Conservation (phyloP, 1,139 yeast genomes). For the Nakaseomyces bracarensis region DNA sequence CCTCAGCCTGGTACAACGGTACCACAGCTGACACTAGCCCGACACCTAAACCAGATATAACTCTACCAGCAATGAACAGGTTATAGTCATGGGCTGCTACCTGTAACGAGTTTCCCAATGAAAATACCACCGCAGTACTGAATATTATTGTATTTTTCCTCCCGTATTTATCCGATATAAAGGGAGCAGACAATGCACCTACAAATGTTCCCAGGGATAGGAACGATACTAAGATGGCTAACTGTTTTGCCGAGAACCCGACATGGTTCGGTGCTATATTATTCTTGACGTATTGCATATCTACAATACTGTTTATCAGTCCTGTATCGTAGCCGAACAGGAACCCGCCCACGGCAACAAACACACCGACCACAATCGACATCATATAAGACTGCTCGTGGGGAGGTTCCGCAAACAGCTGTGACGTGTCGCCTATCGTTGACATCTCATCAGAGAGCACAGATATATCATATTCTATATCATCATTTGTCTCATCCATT, state of each 20-base stretch:
- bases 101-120: conserved; percentile 60
- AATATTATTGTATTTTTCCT: conserved; percentile 28
- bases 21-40: conserved; percentile 48
- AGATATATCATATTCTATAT: conserved; percentile 10
- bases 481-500: conserved; percentile 6
- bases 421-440: conserved; percentile 16
- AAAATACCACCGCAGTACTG: conserved; percentile 23
- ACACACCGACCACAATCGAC: conserved; percentile 59
- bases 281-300: conserved; percentile 53
- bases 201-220: conserved; percentile 66
- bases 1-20: conserved; percentile 76
- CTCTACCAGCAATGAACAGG: conserved; percentile 52
- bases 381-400: conserved; percentile 46
- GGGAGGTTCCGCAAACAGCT: conserved; percentile 24
- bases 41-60: conserved; percentile 61
- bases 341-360: conserved; percentile 78
- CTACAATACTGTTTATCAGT: conserved; percentile 60
- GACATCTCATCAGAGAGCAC: conserved; percentile 12
- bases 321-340: conserved; percentile 83
- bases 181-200: conserved; percentile 69
- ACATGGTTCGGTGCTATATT: conserved; percentile 43
- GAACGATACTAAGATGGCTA: conserved; percentile 62
- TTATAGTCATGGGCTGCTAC: conserved; percentile 44
- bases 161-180: conserved; percentile 57
- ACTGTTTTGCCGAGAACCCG: conserved; percentile 49